These are phyloP conservation scores for Pythium chondricola DNA, from an alignment of 352 stramenopile species.

Conservation along the genomic window DNA sequence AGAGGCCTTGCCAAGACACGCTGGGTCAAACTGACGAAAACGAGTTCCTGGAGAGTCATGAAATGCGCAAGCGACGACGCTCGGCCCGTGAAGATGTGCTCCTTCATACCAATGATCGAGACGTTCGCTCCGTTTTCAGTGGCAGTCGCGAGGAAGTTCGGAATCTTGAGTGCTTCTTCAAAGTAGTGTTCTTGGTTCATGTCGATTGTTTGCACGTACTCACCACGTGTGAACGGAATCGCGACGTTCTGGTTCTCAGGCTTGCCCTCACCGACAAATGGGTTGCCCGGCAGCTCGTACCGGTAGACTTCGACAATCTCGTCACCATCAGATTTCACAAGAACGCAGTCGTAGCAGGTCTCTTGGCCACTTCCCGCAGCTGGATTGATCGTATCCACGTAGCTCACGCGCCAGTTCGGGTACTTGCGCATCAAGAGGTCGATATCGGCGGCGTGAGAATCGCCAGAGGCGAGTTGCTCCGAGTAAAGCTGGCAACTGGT, in stretches of 20 bases:
- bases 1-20: slow-evolving; percentile 73
- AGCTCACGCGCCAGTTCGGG: slow-evolving; percentile 90
- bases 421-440: slow-evolving; percentile 96
- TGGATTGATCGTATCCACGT: slow-evolving; percentile 80
- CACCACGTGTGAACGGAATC: slow-evolving; percentile 77
- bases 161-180: slow-evolving; percentile 86
- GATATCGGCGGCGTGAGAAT: slow-evolving; percentile 91
- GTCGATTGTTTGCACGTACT: slow-evolving; percentile 88
- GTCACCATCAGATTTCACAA: slow-evolving; percentile 79
- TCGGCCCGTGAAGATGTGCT: slow-evolving; percentile 86
- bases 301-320: slow-evolving; percentile 86
- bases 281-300: slow-evolving; percentile 79
- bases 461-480: slow-evolving; percentile 62
- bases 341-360: slow-evolving; percentile 73
- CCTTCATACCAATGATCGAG: slow-evolving; percentile 85
- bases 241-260: slow-evolving; percentile 87
- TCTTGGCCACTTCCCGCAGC: slow-evolving; percentile 56
- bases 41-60: slow-evolving; percentile 84
- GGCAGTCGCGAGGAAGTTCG: slow-evolving; percentile 78
- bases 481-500: slow-evolving; percentile 89
- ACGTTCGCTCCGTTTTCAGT: slow-evolving; percentile 62
- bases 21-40: slow-evolving; percentile 85
- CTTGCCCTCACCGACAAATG: slow-evolving; percentile 80
- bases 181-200: slow-evolving; percentile 91
- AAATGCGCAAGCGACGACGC: slow-evolving; percentile 81